These are phyloP conservation scores for Vigna nakashimae DNA, from an alignment of 306 rosid species.

Conservation along the genomic window DNA sequence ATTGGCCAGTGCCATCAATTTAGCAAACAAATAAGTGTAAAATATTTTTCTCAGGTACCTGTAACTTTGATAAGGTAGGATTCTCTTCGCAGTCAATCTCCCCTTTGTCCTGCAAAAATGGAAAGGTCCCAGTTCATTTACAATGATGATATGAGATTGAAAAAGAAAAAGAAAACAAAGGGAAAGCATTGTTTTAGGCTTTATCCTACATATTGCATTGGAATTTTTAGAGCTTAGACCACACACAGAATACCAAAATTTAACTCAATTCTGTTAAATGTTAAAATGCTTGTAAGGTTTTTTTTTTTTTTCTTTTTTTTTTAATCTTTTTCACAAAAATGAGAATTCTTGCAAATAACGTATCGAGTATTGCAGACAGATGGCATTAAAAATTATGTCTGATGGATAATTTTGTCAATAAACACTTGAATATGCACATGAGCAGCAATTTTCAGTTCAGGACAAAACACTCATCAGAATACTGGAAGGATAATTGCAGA, in stretches of 20 bases:
- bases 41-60: conserved; percentile 48
- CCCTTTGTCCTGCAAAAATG: conserved; percentile 58
- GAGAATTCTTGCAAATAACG: background rate
- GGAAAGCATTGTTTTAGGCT: background rate
- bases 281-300: too few relatives aligned
- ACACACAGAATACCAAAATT: background rate
- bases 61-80: conserved; percentile 53
- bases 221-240: background rate
- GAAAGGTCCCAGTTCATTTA: conserved; percentile 6
- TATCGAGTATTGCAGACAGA: background rate
- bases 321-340: background rate
- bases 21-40: conserved; percentile 20
- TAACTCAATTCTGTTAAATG: too few relatives aligned
- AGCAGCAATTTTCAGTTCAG: background rate
- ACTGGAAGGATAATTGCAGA: too few relatives aligned
- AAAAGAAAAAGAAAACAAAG: background rate
- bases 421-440: background rate
- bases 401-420: background rate
- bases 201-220: background rate
- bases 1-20: conserved; percentile 21
- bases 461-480: background rate
- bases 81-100: conserved; percentile 44
- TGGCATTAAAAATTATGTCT: background rate
- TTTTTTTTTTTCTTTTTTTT: too few relatives aligned
- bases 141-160: background rate